Percentiles rank a stretch among this genome's conserved stretches.
phyloP scores from a whole-genome alignment of 2,329 filamentous ascomycete genomes.

The Ophiostoma sp. region DNA sequence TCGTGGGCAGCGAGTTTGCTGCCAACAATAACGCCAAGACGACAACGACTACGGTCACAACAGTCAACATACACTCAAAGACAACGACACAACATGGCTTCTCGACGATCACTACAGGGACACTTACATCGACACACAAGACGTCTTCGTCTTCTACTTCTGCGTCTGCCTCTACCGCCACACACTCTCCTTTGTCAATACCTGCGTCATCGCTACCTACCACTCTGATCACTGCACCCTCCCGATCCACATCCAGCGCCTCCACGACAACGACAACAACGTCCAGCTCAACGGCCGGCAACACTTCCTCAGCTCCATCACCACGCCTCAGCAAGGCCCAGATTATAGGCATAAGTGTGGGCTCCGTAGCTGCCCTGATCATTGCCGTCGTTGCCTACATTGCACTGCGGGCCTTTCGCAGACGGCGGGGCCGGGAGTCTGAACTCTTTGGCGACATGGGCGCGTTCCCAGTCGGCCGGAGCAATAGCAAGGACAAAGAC shows the following conservation, averaged over 20 bases:
- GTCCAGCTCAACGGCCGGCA: not conserved
- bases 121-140: slow-evolving; percentile 30
- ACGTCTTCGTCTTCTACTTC: not conserved
- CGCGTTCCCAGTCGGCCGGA: not conserved
- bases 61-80: slow-evolving; percentile 10
- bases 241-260: not conserved
- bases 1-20: slow-evolving; percentile 34
- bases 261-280: not conserved
- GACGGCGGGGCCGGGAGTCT: slow-evolving; percentile 27
- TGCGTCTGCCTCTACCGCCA: not conserved
- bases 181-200: not conserved
- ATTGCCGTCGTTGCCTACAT: slow-evolving; percentile 47
- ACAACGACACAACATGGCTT: slow-evolving; percentile 11
- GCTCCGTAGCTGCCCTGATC: slow-evolving; percentile 44
- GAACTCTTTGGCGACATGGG: not conserved
- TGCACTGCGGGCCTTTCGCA: slow-evolving; percentile 34
- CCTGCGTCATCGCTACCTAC: not conserved
- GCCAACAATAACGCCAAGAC: slow-evolving; percentile 11
- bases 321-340: slow-evolving; percentile 7
- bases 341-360: slow-evolving; percentile 54
- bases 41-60: slow-evolving; percentile 35
- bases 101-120: slow-evolving; percentile 10
- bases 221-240: not conserved
- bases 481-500: not conserved
- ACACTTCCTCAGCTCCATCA: not conserved